Evolutionary conservation across 2,329 filamentous ascomycete species (phyloP).

Genomic region (Pseudogymnoascus sp.): DNA sequence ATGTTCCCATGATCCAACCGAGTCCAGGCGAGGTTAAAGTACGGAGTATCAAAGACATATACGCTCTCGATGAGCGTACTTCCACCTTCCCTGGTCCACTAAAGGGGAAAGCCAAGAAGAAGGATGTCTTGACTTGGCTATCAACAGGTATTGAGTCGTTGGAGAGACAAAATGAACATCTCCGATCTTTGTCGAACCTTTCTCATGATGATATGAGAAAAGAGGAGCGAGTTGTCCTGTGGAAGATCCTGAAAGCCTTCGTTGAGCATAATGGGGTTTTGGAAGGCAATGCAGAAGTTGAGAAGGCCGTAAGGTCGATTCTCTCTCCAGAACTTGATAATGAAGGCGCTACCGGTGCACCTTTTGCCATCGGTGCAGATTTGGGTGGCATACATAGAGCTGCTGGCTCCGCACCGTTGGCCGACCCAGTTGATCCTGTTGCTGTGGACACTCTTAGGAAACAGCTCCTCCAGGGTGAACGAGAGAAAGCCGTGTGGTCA

Average conservation of each 20-base stretch:
- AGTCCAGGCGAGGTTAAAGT: slow-evolving; percentile 75
- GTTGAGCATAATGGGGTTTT: slow-evolving; percentile 80
- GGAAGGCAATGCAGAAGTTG: slow-evolving; percentile 62
- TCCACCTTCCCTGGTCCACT: slow-evolving; percentile 84
- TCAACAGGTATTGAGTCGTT: slow-evolving; percentile 64
- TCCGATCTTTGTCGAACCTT: slow-evolving; percentile 40
- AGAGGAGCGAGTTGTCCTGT: slow-evolving; percentile 74
- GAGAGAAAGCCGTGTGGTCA: slow-evolving; percentile 86
- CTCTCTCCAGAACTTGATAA: slow-evolving; percentile 52
- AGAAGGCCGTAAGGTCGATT: slow-evolving; percentile 66
- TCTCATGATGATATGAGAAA: slow-evolving; percentile 60
- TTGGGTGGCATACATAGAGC: slow-evolving; percentile 34
- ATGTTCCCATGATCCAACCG: slow-evolving; percentile 69
- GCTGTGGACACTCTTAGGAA: slow-evolving; percentile 65
- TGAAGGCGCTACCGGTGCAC: slow-evolving; percentile 19
- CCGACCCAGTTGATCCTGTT: slow-evolving; percentile 62
- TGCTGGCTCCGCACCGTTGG: slow-evolving; percentile 32
- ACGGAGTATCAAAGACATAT: slow-evolving; percentile 64
- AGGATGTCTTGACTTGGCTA: slow-evolving; percentile 80
- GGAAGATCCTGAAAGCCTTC: slow-evolving; percentile 75
- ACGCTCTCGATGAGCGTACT: slow-evolving; percentile 63
- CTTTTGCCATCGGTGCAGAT: slow-evolving; percentile 32
- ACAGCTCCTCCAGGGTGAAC: slow-evolving; percentile 68
- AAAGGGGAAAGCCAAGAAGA: slow-evolving; percentile 88
- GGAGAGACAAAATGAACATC: slow-evolving; percentile 42